phyloP scores from a whole-genome alignment of 2,329 filamentous ascomycete genomes.

The Teratosphaeria pseudoeucalypti region DNA sequence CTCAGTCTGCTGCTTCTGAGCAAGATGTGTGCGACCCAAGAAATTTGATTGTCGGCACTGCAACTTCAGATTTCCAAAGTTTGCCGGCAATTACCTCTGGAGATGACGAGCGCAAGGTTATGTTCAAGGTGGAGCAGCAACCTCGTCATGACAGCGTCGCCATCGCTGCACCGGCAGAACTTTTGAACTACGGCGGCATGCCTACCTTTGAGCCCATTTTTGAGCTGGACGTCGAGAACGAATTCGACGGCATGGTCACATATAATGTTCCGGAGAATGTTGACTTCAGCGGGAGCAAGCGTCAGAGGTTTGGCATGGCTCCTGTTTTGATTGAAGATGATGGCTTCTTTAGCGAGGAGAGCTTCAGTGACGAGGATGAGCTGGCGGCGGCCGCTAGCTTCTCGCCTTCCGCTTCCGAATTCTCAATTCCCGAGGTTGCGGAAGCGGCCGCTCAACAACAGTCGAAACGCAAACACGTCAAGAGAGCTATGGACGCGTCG shows the following conservation, averaged over 20 bases:
- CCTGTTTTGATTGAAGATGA: conserved; percentile 54
- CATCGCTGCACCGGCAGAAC: conserved; percentile 32
- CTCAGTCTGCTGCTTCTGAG: conserved; percentile 57
- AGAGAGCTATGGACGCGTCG: conserved; percentile 31
- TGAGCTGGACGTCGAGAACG: conserved; percentile 83
- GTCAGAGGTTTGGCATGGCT: conserved; percentile 56
- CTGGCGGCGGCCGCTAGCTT: conserved; percentile 53
- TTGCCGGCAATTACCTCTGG: conserved; percentile 52
- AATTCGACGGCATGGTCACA: conserved; percentile 67
- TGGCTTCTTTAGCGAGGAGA: conserved; percentile 64
- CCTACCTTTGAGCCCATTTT: conserved; percentile 76
- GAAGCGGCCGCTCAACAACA: conserved; percentile 16
- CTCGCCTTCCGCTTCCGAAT: conserved; percentile 49
- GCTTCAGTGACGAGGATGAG: conserved; percentile 64
- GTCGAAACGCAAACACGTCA: conserved; percentile 20
- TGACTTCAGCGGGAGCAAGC: conserved; percentile 54
- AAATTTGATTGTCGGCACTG: conserved; percentile 64
- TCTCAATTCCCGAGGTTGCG: conserved; percentile 24
- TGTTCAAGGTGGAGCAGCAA: conserved; percentile 3
- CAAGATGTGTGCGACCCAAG: conserved; percentile 75
- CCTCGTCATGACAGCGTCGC: conserved; percentile 21
- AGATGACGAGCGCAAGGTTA: conserved; percentile 36
- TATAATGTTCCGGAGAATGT: conserved; percentile 52
- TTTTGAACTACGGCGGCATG: conserved; percentile 48
- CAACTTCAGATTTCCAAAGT: conserved; percentile 52